Evolutionary conservation across 176 grass and related monocot genomes (phyloP), one percentile per base, ranked within the genome.

Genomic region (Triticum urartu): DNA sequence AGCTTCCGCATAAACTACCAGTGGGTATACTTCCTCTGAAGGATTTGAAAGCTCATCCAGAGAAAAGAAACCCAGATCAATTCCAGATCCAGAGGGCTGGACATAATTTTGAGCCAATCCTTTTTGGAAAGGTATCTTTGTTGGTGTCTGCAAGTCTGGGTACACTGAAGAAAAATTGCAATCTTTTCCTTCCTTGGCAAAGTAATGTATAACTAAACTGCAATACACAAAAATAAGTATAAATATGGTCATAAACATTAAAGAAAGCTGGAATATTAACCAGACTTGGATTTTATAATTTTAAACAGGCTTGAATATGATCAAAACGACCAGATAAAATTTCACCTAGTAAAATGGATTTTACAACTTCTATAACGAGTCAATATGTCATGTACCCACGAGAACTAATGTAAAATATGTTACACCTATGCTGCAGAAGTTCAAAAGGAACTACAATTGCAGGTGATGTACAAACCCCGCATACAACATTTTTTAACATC

Each of bases 1-100:
- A 82, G 94, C 87, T 87, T 99, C 78, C 40, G 89, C 92, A 80
- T 91, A 99, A 75, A 99, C 82, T 68, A 99, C 94, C 80, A 99
- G 68, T 32, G 97, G 92, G 64, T 66, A 96, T 34, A 85, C 72
- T 80, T 95, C 94, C 18, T 64, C 64, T 79, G 80, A 87, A 63
- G 90, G 80, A 75, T 87, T 89, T 74, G 97, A 94, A 83, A 99
- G 97, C 59, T 99, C 97, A 36, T 96, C 94, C 22, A 91, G 75
- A 81, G 92, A 91, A 83, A 95, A 99, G 86, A 98, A 99, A 81
- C 93, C 92, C 54, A 99, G 85, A 81, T 99, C 97, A 87, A 99
- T 83, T 80, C 97, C 97, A 40, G 82, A 90, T 35, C 93, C 92
- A 64, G 88, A 89, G 68, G 92, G 92, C 77, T 96, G 94, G 72